Conservation (phyloP, 2,329 filamentous ascomycete genomes). For the Elsinoe australis region DNA sequence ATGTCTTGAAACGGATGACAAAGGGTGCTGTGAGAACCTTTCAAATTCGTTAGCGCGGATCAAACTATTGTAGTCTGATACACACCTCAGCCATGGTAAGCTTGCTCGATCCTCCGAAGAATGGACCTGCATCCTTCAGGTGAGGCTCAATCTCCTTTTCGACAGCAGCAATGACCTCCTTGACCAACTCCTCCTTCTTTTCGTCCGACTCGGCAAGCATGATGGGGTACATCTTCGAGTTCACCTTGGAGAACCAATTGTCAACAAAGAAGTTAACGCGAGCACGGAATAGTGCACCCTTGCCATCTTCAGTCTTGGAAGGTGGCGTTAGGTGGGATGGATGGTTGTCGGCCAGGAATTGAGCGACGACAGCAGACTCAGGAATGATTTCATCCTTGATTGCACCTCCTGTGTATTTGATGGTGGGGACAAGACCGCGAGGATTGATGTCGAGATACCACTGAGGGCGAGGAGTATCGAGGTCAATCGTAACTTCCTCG, state of each 20-base stretch:
- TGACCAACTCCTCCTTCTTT: slow-evolving; percentile 44
- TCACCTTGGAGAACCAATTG: slow-evolving; percentile 57
- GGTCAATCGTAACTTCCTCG: slow-evolving; percentile 50
- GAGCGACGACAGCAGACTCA: slow-evolving; percentile 65
- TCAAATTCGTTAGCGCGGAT: slow-evolving; percentile 29
- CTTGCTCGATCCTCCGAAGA: slow-evolving; percentile 40
- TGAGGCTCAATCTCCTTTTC: slow-evolving; percentile 68
- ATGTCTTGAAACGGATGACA: slow-evolving; percentile 51
- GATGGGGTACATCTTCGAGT: slow-evolving; percentile 41
- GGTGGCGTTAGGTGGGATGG: slow-evolving; percentile 58
- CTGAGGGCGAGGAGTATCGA: slow-evolving; percentile 53
- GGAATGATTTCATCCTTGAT: slow-evolving; percentile 54
- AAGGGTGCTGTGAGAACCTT: slow-evolving; percentile 49
- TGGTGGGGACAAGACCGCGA: slow-evolving; percentile 64
- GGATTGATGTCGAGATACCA: slow-evolving; percentile 75
- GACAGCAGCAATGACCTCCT: slow-evolving; percentile 49
- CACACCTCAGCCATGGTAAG: slow-evolving; percentile 71
- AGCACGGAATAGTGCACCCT: slow-evolving; percentile 55
- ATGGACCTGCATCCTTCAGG: slow-evolving; percentile 42
- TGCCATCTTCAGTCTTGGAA: slow-evolving; percentile 43
- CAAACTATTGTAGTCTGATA: no score
- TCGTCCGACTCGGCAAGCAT: slow-evolving; percentile 42
- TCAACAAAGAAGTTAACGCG: slow-evolving; percentile 66
- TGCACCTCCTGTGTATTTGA: slow-evolving; percentile 50
- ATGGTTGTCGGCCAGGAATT: slow-evolving; percentile 63